These are phyloP conservation scores for Candida quercuum DNA, from an alignment of 805 yeast species.

Conservation along the genomic window DNA sequence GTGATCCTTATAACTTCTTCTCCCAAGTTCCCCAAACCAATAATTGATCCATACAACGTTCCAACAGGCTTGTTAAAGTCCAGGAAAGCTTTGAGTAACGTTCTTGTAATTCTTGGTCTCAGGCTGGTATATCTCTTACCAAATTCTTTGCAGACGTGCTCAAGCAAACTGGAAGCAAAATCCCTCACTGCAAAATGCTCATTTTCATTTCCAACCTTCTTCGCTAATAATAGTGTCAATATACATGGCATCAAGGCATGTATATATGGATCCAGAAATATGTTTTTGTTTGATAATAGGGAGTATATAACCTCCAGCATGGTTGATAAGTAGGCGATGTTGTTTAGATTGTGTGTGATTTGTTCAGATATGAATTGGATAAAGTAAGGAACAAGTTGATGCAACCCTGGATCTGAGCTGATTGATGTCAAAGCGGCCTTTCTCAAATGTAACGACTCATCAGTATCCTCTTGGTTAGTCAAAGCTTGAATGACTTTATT, in stretches of 20 bases:
- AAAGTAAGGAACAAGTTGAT: constrained; percentile 93
- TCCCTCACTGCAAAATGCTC: constrained; percentile 61
- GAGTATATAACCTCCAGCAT: constrained; percentile 90
- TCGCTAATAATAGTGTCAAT: constrained; percentile 82
- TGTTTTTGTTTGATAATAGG: constrained; percentile 71
- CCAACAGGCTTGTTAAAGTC: constrained; percentile 81
- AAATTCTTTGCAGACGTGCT: constrained; percentile 71
- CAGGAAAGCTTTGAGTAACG: constrained; percentile 83
- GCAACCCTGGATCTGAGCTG: constrained; percentile 90
- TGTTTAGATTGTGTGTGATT: constrained; percentile 78
- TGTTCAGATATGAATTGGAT: constrained; percentile 96
- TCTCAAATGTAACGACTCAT: constrained; percentile 40
- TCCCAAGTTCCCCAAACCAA: constrained; percentile 81
- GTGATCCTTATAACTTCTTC: constrained; percentile 82
- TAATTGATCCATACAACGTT: constrained; percentile 87
- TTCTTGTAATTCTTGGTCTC: constrained; percentile 90
- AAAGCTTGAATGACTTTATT: constrained; percentile 84
- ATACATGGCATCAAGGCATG: constrained; percentile 98
- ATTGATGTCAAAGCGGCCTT: constrained; percentile 82
- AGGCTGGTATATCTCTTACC: constrained; percentile 84
- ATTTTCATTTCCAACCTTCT: constrained; percentile 62
- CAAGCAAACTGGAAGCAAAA: constrained; percentile 78
- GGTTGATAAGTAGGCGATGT: constrained; percentile 63
- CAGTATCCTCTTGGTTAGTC: constrained; percentile 44
- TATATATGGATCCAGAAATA: constrained; percentile 90